phyloP scores from a whole-genome alignment of 23 red algal species.

The Porphyridium purpureum region DNA sequence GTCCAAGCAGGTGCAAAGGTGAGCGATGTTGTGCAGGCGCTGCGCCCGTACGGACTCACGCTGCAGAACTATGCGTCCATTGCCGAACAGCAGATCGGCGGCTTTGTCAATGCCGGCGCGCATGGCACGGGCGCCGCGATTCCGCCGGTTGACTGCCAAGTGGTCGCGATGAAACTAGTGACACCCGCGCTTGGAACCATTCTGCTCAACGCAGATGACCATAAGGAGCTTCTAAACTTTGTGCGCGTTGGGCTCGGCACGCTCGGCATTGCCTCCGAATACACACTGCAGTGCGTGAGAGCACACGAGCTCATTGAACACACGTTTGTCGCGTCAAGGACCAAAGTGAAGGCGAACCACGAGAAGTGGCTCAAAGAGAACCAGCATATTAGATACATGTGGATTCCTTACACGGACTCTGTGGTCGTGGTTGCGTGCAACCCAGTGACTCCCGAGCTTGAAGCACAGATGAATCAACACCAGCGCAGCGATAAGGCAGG shows the following conservation, averaged over 20 bases:
- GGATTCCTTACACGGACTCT: constrained; percentile 74
- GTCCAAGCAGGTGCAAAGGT: constrained; percentile 69
- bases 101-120: constrained; percentile 74
- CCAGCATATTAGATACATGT: constrained; percentile 89
- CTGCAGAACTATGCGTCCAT: constrained; percentile 77
- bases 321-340: constrained; percentile 20
- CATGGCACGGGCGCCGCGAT: constrained; percentile 65
- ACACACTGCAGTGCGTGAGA: constrained; percentile 48
- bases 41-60: constrained; percentile 44
- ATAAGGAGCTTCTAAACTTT: constrained; percentile 30
- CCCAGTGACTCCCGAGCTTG: no score
- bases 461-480: no score
- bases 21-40: constrained; percentile 34
- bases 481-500: no score
- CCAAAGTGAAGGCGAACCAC: constrained; percentile 30
- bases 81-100: constrained; percentile 84
- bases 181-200: constrained; percentile 51
- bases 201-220: constrained; percentile 18
- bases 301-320: constrained; percentile 52
- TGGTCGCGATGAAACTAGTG: constrained; percentile 42
- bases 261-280: constrained; percentile 59
- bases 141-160: constrained; percentile 74
- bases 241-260: constrained; percentile 53
- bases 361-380: constrained; percentile 19
- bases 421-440: constrained; percentile 80